Evolutionary conservation across 2,329 filamentous ascomycete species (phyloP).

Genomic region (Monilinia fructigena): DNA sequence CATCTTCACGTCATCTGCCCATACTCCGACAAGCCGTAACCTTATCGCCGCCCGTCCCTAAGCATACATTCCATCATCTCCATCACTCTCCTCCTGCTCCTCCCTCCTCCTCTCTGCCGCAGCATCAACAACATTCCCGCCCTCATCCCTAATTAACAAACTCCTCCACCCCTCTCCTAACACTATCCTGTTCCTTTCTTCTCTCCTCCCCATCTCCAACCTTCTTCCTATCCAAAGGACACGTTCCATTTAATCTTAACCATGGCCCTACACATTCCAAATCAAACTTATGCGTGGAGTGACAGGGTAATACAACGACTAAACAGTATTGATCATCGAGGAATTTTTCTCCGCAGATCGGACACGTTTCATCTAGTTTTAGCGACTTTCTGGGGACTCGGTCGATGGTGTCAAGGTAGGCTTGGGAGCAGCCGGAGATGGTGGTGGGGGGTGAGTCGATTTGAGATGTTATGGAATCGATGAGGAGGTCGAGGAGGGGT

Average conservation of each 20-base stretch:
- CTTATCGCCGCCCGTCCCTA: conserved; percentile 23
- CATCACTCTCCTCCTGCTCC: conserved; percentile 50
- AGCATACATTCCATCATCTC: conserved; percentile 51
- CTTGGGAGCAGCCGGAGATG: conserved; percentile 55
- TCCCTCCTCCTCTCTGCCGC: conserved; percentile 8
- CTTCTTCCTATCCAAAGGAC: conserved; percentile 62
- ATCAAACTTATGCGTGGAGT: conserved; percentile 58
- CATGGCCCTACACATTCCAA: conserved; percentile 67
- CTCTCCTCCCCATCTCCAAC: conserved; percentile 42
- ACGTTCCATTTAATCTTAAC: conserved; percentile 62
- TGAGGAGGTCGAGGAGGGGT: conserved; percentile 54
- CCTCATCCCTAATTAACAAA: conserved; percentile 35
- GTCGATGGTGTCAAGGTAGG: conserved; percentile 59
- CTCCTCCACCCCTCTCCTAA: conserved; percentile 45
- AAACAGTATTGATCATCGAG: conserved; percentile 62
- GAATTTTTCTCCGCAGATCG: conserved; percentile 62
- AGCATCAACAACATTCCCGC: conserved; percentile 44
- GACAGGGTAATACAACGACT: conserved; percentile 63
- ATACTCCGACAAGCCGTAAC: not conserved
- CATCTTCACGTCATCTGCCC: not conserved
- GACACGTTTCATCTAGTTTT: conserved; percentile 52
- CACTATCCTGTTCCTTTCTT: conserved; percentile 40
- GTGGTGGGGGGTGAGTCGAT: conserved; percentile 53
- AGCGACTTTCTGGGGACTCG: conserved; percentile 54
- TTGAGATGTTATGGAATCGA: conserved; percentile 49